phyloP scores from a whole-genome alignment of 73 alveolate genomes.

The Blepharisma stoltei region DNA sequence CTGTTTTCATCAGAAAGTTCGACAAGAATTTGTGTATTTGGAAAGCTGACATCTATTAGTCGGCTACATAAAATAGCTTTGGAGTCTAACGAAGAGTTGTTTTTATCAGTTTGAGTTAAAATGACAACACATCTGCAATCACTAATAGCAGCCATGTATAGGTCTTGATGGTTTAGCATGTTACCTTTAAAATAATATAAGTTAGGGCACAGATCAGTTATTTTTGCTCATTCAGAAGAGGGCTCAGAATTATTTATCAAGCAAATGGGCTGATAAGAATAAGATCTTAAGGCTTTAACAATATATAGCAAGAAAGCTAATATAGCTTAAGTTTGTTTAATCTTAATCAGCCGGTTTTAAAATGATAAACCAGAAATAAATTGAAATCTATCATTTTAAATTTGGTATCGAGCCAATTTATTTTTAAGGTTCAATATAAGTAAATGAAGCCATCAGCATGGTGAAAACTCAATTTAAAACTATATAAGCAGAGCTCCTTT shows the following conservation, averaged over 20 bases:
- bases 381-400: too few species aligned
- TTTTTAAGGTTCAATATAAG: too few species aligned
- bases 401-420: too few species aligned
- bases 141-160: neutral
- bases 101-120: neutral
- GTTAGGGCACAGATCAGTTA: neutral
- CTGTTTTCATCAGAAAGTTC: slow-evolving; percentile 8
- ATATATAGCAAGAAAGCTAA: too few species aligned
- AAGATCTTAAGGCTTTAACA: slow-evolving; percentile 6
- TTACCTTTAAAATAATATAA: slow-evolving; percentile 7
- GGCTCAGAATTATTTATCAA: slow-evolving; percentile 12
- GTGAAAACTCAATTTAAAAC: too few species aligned
- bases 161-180: neutral
- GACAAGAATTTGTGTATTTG: neutral
- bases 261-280: slow-evolving; percentile 19
- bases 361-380: too few species aligned
- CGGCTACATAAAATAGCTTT: neutral
- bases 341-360: too few species aligned
- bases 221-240: neutral
- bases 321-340: too few species aligned
- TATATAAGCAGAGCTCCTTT: too few species aligned
- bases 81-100: neutral
- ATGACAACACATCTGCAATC: slow-evolving; percentile 1
- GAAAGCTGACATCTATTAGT: neutral
- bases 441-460: too few species aligned